These are phyloP conservation scores for Phytophthora meadii DNA, from an alignment of 352 stramenopile species.

Conservation along the genomic window DNA sequence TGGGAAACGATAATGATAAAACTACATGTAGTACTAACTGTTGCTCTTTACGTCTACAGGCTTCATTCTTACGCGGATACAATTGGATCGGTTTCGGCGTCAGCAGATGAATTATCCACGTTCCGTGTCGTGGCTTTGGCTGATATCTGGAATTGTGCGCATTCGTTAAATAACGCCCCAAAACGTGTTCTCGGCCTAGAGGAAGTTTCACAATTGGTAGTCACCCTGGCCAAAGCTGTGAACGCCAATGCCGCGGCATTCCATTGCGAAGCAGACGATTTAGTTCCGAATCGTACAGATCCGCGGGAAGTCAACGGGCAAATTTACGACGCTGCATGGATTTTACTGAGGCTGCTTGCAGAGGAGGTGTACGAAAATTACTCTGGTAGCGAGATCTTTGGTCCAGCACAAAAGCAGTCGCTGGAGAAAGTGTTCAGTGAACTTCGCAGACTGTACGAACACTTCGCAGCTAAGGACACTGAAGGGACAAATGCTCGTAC, in stretches of 20 bases:
- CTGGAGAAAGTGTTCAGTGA: constrained; percentile 22
- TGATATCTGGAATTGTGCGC: constrained; percentile 39
- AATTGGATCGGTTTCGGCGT: constrained; percentile 12
- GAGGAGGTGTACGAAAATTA: constrained; percentile 27
- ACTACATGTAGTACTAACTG: constrained; percentile 9
- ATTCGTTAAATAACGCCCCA: constrained; percentile 26
- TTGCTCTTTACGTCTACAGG: constrained; percentile 8
- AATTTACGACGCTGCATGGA: constrained; percentile 33
- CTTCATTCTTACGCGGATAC: constrained; percentile 27
- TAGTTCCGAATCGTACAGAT: not conserved
- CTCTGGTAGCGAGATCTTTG: not conserved
- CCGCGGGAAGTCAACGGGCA: constrained; percentile 15
- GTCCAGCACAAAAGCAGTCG: constrained; percentile 11
- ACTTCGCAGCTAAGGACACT: constrained; percentile 22
- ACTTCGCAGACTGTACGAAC: constrained; percentile 25
- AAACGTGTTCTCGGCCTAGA: constrained; percentile 24
- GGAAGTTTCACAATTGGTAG: constrained; percentile 23
- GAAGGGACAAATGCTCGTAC: constrained; percentile 3
- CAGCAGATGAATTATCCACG: constrained; percentile 7
- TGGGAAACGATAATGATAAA: not conserved
- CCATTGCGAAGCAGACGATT: not conserved
- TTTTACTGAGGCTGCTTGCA: constrained; percentile 32
- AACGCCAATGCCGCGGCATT: not conserved
- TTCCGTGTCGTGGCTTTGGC: constrained; percentile 31
- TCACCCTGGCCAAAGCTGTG: constrained; percentile 11